These are phyloP conservation scores for Pachyrhizus erosus DNA, from an alignment of 306 rosid species.

Conservation along the genomic window DNA sequence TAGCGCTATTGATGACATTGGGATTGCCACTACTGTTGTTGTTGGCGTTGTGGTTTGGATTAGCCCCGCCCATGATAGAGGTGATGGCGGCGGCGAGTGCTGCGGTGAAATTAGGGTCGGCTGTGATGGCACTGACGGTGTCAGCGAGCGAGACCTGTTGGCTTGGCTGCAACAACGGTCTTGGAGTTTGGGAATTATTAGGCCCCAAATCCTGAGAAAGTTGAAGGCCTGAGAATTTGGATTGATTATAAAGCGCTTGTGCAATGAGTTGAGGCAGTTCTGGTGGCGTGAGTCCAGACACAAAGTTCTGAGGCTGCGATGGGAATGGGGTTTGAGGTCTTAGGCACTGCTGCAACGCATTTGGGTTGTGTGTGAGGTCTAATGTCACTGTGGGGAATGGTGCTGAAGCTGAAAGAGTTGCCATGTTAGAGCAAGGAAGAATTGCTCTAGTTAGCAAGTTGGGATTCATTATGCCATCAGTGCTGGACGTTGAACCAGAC, in stretches of 20 bases:
- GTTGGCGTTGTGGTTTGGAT: constrained; percentile 46
- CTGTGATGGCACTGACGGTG: constrained; percentile 76
- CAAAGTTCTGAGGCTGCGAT: constrained; percentile 59
- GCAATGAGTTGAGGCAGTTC: constrained; percentile 44
- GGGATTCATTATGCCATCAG: constrained; percentile 80
- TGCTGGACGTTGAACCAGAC: constrained; percentile 87
- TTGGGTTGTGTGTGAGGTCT: constrained; percentile 76
- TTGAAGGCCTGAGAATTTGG: constrained; percentile 90
- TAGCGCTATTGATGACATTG: constrained; percentile 37
- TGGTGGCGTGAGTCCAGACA: constrained; percentile 42
- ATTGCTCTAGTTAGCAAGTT: constrained; percentile 82
- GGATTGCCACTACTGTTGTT: not conserved
- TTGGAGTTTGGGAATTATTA: constrained; percentile 51
- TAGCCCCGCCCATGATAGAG: constrained; percentile 77
- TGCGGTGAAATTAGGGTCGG: constrained; percentile 86
- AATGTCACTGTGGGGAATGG: constrained; percentile 85
- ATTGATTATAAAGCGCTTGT: constrained; percentile 75
- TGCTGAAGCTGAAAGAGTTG: constrained; percentile 91
- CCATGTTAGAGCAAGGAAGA: constrained; percentile 79
- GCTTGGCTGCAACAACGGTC: constrained; percentile 38
- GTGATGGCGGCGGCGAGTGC: constrained; percentile 89
- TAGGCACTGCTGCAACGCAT: constrained; percentile 64
- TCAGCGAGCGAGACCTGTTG: constrained; percentile 61
- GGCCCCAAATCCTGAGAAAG: constrained; percentile 69
- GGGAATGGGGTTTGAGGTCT: constrained; percentile 59